phyloP scores from a whole-genome alignment of 306 rosid species.

The Luffa acutangula region DNA sequence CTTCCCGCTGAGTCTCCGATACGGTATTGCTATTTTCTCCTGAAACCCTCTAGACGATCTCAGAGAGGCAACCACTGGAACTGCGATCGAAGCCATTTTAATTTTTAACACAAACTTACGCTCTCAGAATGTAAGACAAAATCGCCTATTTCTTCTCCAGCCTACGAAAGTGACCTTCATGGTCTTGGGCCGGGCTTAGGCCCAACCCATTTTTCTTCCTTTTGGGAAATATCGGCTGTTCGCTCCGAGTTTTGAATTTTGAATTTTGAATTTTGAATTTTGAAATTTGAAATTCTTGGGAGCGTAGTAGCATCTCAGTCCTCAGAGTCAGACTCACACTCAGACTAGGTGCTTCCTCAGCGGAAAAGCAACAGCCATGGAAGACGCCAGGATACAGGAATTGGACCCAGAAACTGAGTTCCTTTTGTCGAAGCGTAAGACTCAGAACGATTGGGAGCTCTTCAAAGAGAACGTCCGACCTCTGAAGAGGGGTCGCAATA shows the following conservation, averaged over 20 bases:
- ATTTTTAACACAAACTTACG: too few species aligned
- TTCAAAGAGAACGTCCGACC: constrained; percentile 94
- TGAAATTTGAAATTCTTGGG: neutral
- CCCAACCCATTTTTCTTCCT: neutral
- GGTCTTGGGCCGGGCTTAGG: neutral
- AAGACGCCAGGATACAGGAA: neutral
- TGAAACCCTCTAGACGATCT: too few species aligned
- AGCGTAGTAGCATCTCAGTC: neutral
- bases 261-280: constrained; percentile 11
- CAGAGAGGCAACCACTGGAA: neutral
- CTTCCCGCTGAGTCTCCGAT: too few species aligned
- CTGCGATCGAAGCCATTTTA: neutral
- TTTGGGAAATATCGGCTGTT: neutral
- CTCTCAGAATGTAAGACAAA: neutral
- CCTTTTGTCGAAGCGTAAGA: constrained; percentile 44
- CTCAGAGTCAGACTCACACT: too few species aligned
- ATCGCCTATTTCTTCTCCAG: neutral
- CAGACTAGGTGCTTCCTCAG: too few species aligned
- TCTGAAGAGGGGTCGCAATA: constrained; percentile 80
- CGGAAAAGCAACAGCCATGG: neutral
- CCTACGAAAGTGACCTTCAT: neutral
- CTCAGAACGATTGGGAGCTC: constrained; percentile 79
- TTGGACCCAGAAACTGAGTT: constrained; percentile 78
- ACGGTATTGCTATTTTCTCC: too few species aligned
- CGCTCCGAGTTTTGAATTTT: neutral